These are phyloP conservation scores for Cetradonia linearis DNA, from an alignment of 495 filamentous ascomycete species.

Conservation along the genomic window DNA sequence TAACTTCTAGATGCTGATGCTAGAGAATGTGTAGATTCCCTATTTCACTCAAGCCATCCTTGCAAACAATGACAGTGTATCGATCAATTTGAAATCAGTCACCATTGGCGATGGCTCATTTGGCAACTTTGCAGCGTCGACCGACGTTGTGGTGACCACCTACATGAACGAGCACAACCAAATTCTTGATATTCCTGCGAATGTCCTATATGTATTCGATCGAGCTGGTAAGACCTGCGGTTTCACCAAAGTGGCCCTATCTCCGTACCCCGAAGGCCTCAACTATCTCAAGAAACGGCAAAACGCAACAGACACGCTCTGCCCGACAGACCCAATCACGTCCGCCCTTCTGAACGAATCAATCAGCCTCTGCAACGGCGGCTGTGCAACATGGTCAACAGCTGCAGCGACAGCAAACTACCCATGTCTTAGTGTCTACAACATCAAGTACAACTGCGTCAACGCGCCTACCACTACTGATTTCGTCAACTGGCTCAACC, in stretches of 20 bases:
- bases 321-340: slow-evolving; percentile 24
- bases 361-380: slow-evolving; percentile 33
- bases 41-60: slow-evolving; percentile 34
- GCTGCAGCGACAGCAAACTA: slow-evolving; percentile 20
- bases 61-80: slow-evolving; percentile 25
- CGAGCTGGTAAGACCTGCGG: slow-evolving; percentile 30
- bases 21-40: slow-evolving; percentile 25
- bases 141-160: slow-evolving; percentile 25
- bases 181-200: slow-evolving; percentile 25
- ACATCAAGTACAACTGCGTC: slow-evolving; percentile 31
- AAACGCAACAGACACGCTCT: slow-evolving; percentile 21
- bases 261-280: slow-evolving; percentile 31
- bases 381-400: slow-evolving; percentile 35
- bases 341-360: slow-evolving; percentile 26
- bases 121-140: slow-evolving; percentile 31
- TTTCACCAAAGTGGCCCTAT: slow-evolving; percentile 31
- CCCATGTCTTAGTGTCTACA: slow-evolving; percentile 32
- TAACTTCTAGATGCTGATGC: neutral
- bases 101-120: slow-evolving; percentile 32
- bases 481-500: slow-evolving; percentile 31
- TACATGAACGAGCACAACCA: slow-evolving; percentile 27
- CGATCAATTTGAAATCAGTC: slow-evolving; percentile 32
- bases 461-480: slow-evolving; percentile 24
- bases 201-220: slow-evolving; percentile 28
- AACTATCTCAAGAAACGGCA: slow-evolving; percentile 25